These are phyloP conservation scores for Tilletia walkeri DNA, from an alignment of 1,284 basidiomycete genomes.

Conservation along the genomic window DNA sequence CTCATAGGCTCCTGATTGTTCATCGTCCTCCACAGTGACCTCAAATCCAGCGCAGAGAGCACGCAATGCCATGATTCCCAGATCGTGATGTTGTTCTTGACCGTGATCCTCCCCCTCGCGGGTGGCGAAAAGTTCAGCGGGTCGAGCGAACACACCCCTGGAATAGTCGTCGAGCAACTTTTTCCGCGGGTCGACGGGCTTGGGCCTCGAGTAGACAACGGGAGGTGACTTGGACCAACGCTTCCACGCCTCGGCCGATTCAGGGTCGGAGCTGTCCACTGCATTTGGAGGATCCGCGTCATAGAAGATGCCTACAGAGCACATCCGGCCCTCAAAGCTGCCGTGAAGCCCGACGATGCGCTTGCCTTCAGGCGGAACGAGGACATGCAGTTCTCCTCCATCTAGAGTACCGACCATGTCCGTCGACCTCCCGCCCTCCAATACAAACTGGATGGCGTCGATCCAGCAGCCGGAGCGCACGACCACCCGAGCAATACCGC, in stretches of 20 bases:
- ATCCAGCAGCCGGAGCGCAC: conserved; percentile 33
- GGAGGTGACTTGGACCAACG: too few species aligned
- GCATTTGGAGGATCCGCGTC: too few species aligned
- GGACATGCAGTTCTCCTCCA: conserved; percentile 28
- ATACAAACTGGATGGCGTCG: conserved; percentile 33
- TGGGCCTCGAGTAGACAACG: too few species aligned
- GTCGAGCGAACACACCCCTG: too few species aligned
- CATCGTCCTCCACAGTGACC: not conserved
- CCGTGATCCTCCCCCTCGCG: too few species aligned
- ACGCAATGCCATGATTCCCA: too few species aligned
- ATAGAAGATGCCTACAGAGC: conserved; percentile 9
- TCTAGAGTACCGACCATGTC: conserved; percentile 31
- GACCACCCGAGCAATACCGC: conserved; percentile 24
- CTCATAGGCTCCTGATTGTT: not conserved
- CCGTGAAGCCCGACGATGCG: conserved; percentile 31
- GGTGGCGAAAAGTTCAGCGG: too few species aligned
- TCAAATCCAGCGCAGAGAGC: not conserved
- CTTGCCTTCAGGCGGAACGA: conserved; percentile 26
- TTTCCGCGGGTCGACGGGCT: too few species aligned
- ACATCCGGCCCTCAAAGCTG: not conserved
- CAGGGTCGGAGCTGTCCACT: too few species aligned
- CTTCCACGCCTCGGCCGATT: too few species aligned
- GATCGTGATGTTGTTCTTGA: too few species aligned
- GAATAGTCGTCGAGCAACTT: too few species aligned
- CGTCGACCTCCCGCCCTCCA: conserved; percentile 25